Base-by-base conservation (phyloP, 345 rosid genomes). In the Eucalyptus polyanthemos region DNA sequence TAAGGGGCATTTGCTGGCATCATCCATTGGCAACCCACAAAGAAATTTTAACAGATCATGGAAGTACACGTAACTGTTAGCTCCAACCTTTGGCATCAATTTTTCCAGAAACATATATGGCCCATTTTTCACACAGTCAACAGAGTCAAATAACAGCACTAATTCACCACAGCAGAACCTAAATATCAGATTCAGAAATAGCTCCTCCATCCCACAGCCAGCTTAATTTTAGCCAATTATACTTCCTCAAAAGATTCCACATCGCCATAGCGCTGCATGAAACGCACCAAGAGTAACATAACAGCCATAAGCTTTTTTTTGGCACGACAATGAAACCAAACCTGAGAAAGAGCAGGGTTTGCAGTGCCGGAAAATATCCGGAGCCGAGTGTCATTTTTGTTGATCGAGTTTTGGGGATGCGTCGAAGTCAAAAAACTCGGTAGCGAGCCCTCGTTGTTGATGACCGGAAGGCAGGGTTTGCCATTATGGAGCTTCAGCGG, bases 301-400 rank as follows among this genome's bases (percentile, higher is more conserved):
- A 76, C 45, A 76, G 14, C 14, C 47, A 40, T 76, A 40, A 76
- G 47, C 29, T 6, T 37, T 37, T 37, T 25, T 25, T 11, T 25
- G 27, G 29, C 83, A 22, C 47, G 4, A 76, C 1, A 37, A 40
- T 7, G 47, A 76, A 1, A 40, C 47, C 12, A 76, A 67, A 97
- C 99, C 97, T 97, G 98, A 89, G 99, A 93, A 42, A 97, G 97
- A n/a, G 97, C 92, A 80, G 97, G 95, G 91, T 97, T 97, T 42
- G 99, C 97, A 22, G 99, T 97, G 91, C 99, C 99, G 29, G 99
- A 97, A 80, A 97, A 97, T 47, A 97, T 94, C 86, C 99, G 97
- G 47, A 97, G 95, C 40, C 96, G 94, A 13, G 99, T 94, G 42
- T 94, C 96, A 88, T 94, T 90, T 50, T 91, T 92, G 91, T 91